Evolutionary conservation across 225 moss, liverwort and hornwort species (phyloP).

Genomic region (Sphagnum tenellum): DNA sequence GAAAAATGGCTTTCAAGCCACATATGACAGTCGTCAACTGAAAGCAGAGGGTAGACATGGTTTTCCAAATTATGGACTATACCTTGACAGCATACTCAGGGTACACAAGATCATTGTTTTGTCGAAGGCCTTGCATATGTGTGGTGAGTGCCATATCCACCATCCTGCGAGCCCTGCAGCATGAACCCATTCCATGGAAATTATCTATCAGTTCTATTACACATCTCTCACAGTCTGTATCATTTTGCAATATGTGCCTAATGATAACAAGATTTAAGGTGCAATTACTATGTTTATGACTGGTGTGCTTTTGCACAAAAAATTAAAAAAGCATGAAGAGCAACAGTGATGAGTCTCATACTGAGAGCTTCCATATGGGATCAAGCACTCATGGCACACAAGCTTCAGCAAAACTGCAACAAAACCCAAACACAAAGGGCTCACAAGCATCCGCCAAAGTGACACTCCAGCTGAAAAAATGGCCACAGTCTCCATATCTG

Average conservation of each 20-base stretch:
- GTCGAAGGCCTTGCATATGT: slow-evolving; percentile 31
- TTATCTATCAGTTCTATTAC: too few species aligned
- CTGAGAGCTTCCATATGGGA: slow-evolving; percentile 40
- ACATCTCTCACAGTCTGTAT: too few species aligned
- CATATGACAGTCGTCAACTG: too few species aligned
- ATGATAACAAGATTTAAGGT: too few species aligned
- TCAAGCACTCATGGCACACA: slow-evolving; percentile 22
- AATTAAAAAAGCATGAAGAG: too few species aligned
- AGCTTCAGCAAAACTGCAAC: slow-evolving; percentile 23
- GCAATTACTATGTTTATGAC: too few species aligned
- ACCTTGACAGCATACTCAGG: slow-evolving; percentile 24
- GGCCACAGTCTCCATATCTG: slow-evolving; percentile 31
- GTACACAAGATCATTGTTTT: slow-evolving; percentile 23
- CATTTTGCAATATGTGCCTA: too few species aligned
- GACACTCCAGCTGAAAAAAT: slow-evolving; percentile 26
- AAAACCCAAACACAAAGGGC: slow-evolving; percentile 18
- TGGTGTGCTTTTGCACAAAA: too few species aligned
- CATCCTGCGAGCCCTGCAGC: slow-evolving; percentile 22
- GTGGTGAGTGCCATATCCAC: slow-evolving; percentile 27
- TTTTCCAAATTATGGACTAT: background rate
- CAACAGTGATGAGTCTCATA: slow-evolving; percentile 11
- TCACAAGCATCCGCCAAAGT: slow-evolving; percentile 25
- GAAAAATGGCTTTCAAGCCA: too few species aligned
- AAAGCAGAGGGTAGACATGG: too few species aligned
- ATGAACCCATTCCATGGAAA: background rate